phyloP scores from a whole-genome alignment of 1,139 yeast genomes.

The Debaryomyces singareniensis region DNA sequence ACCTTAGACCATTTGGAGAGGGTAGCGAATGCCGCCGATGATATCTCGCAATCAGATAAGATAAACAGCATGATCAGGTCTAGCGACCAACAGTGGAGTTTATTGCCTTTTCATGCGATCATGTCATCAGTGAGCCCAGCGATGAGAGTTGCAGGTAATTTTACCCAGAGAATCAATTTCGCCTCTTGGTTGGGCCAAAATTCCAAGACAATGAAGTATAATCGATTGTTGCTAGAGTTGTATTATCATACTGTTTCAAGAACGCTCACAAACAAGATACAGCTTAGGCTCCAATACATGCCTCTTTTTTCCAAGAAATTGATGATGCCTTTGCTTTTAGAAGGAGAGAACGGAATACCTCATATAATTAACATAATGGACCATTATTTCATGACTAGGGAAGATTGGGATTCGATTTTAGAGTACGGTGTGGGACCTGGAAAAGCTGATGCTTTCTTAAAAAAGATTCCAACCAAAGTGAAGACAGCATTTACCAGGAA shows the following conservation, averaged over 20 bases:
- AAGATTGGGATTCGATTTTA: constrained; percentile 84
- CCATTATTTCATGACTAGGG: constrained; percentile 74
- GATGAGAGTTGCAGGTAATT: constrained; percentile 66
- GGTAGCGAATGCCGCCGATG: constrained; percentile 77
- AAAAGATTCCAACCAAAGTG: constrained; percentile 64
- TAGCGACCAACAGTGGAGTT: constrained; percentile 92
- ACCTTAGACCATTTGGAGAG: constrained; percentile 49
- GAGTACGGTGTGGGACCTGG: constrained; percentile 71
- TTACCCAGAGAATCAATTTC: constrained; percentile 67
- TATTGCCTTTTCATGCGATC: constrained; percentile 88
- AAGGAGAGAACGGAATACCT: constrained; percentile 58
- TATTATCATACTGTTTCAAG: constrained; percentile 82
- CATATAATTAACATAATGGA: constrained; percentile 70
- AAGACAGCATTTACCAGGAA: constrained; percentile 83
- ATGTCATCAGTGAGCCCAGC: constrained; percentile 84
- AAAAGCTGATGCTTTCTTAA: constrained; percentile 40
- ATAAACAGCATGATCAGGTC: constrained; percentile 80
- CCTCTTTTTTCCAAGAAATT: constrained; percentile 56
- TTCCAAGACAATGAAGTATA: constrained; percentile 75
- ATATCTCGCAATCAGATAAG: constrained; percentile 74
- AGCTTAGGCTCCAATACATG: constrained; percentile 72
- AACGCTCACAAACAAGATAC: constrained; percentile 70
- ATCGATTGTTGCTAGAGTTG: constrained; percentile 74
- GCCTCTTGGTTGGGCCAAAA: constrained; percentile 89
- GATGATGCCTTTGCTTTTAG: constrained; percentile 45